phyloP scores from a whole-genome alignment of 495 filamentous ascomycete species.

The Talaromyces wortmannii region DNA sequence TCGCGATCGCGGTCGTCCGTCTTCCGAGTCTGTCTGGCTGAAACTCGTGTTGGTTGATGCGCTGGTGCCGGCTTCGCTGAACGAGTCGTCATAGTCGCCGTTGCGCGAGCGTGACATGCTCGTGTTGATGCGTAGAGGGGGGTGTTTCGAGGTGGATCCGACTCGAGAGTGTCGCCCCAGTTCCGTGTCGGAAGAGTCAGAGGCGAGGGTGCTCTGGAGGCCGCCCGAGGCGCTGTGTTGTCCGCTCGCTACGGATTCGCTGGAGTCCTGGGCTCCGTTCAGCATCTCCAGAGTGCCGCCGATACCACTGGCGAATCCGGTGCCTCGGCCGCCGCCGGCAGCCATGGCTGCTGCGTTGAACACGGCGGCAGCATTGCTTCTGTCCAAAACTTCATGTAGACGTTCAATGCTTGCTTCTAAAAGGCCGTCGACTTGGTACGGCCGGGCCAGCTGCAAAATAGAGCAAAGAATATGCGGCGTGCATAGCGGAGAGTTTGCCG shows the following conservation, averaged over 20 bases:
- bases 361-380: constrained; percentile 87
- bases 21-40: constrained; percentile 35
- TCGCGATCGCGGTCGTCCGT: constrained; percentile 14
- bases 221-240: constrained; percentile 9
- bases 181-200: constrained; percentile 41
- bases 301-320: constrained; percentile 34
- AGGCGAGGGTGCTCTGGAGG: constrained; percentile 24
- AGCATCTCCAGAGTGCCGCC: constrained; percentile 39
- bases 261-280: constrained; percentile 24
- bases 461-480: constrained; percentile 95
- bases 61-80: constrained; percentile 35
- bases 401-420: constrained; percentile 88
- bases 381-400: constrained; percentile 84
- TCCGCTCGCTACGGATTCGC: background rate
- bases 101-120: constrained; percentile 24
- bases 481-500: constrained; percentile 68
- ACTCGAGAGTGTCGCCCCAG: constrained; percentile 22
- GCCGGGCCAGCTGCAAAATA: constrained; percentile 85
- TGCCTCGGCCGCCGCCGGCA: constrained; percentile 81
- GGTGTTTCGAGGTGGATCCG: constrained; percentile 26
- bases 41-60: constrained; percentile 31
- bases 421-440: constrained; percentile 87
- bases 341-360: constrained; percentile 99
- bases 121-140: constrained; percentile 39
- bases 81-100: constrained; percentile 34